These are phyloP conservation scores for Sporothrix variecibatus DNA, from an alignment of 2,329 filamentous ascomycete species.

Conservation along the genomic window DNA sequence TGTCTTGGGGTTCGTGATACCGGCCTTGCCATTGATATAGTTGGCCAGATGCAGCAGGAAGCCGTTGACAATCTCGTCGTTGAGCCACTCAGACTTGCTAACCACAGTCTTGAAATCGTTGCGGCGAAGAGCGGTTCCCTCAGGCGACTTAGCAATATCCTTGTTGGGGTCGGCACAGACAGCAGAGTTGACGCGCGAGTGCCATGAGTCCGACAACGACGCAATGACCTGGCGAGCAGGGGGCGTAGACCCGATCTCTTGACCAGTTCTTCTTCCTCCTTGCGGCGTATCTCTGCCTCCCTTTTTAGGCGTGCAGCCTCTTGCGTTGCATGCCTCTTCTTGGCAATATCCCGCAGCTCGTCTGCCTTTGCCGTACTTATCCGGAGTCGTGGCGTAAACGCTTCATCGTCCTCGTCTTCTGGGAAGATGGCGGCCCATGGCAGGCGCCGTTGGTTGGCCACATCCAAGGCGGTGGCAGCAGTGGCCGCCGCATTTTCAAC, in stretches of 20 bases:
- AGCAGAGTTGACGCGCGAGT: constrained; percentile 40
- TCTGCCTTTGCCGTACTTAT: constrained; percentile 35
- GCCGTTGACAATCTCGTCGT: constrained; percentile 74
- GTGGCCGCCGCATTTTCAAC: background rate
- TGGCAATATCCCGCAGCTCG: constrained; percentile 32
- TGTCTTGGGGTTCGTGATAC: constrained; percentile 48
- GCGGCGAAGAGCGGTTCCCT: constrained; percentile 52
- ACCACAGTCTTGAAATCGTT: constrained; percentile 68
- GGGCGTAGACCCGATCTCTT: constrained; percentile 34
- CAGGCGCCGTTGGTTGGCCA: background rate
- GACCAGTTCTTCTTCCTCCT: constrained; percentile 32
- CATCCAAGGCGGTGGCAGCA: background rate
- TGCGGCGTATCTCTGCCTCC: constrained; percentile 31
- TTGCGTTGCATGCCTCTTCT: constrained; percentile 28
- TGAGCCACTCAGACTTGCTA: constrained; percentile 64
- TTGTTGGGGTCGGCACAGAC: constrained; percentile 40
- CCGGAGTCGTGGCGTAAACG: constrained; percentile 26
- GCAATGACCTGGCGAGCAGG: constrained; percentile 35
- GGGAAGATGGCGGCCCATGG: constrained; percentile 24
- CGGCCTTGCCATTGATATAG: constrained; percentile 58
- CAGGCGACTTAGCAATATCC: constrained; percentile 49
- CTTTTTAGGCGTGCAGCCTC: constrained; percentile 32
- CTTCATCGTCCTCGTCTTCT: constrained; percentile 20
- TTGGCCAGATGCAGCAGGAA: constrained; percentile 63
- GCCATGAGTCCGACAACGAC: constrained; percentile 43